Evolutionary conservation across 208 protist genomes (phyloP).

Genomic region (Leishmania turanica): DNA sequence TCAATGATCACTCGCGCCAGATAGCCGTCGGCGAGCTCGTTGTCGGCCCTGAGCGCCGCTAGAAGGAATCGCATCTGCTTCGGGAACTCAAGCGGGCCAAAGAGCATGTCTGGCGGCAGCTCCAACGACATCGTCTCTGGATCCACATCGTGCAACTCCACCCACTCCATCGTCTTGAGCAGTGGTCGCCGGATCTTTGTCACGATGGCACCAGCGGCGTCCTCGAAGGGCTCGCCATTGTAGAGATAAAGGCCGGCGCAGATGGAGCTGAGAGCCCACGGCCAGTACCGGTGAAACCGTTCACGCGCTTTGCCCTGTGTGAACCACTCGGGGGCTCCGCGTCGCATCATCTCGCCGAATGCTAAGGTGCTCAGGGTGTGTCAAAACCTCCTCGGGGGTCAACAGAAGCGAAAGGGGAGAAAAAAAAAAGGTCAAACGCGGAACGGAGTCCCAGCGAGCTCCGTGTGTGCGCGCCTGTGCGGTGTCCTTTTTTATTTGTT

Average conservation of each 20-base stretch:
- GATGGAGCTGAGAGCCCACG: conserved; percentile 82
- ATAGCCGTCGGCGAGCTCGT: conserved; percentile 90
- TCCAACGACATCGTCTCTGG: conserved; percentile 89
- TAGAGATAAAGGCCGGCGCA: conserved; percentile 81
- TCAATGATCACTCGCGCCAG: conserved; percentile 85
- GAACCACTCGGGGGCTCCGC: conserved; percentile 82
- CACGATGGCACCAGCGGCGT: conserved; percentile 72
- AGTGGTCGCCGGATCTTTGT: conserved; percentile 82
- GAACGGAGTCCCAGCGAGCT: neutral
- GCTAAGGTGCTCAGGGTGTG: neutral
- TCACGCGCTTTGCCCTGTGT: conserved; percentile 77
- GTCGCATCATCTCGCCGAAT: conserved; percentile 57
- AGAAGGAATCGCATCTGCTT: conserved; percentile 92
- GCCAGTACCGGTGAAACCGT: conserved; percentile 86
- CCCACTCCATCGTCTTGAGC: conserved; percentile 87
- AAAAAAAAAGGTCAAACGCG: neutral
- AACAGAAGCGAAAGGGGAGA: neutral
- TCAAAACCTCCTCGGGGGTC: neutral
- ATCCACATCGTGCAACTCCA: conserved; percentile 90
- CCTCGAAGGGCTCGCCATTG: conserved; percentile 90
- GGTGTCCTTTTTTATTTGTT: too few species aligned
- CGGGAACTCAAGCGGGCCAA: conserved; percentile 84
- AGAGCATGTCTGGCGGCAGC: conserved; percentile 88
- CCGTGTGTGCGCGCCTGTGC: neutral
- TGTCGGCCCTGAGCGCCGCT: conserved; percentile 83